Percentiles rank a stretch among this genome's conserved stretches.
phyloP scores from a whole-genome alignment of 768 basidiomycete species.

The Amanita subjunquillea region DNA sequence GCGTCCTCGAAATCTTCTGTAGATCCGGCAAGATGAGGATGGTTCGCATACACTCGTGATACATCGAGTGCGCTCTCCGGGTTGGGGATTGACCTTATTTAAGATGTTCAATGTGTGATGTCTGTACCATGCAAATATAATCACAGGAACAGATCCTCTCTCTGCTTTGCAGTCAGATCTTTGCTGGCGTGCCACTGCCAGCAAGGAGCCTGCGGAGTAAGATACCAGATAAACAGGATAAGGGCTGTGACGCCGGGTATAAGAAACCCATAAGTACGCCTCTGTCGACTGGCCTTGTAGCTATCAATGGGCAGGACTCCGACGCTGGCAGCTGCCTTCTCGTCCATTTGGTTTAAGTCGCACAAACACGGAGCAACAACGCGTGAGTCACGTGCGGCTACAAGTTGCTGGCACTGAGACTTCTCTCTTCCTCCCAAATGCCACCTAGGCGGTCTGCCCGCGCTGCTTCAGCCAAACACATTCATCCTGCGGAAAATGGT shows the following conservation, averaged over 20 bases:
- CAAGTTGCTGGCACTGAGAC: constrained; percentile 6
- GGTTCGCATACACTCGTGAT: constrained; percentile 50
- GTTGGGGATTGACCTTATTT: constrained; percentile 39
- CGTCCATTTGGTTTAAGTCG: neutral
- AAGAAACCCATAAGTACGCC: neutral
- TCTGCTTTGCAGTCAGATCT: constrained; percentile 11
- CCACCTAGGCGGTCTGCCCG: constrained; percentile 44
- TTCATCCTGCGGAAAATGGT: constrained; percentile 20
- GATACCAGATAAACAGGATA: neutral
- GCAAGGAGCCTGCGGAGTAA: neutral
- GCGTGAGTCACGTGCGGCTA: constrained; percentile 28
- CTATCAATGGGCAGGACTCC: neutral
- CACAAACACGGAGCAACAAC: constrained; percentile 23
- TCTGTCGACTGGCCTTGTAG: neutral
- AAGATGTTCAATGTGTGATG: neutral
- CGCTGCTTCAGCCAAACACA: constrained; percentile 34
- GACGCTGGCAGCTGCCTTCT: neutral
- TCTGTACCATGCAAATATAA: neutral
- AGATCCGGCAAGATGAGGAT: constrained; percentile 68
- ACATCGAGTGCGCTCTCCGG: constrained; percentile 45
- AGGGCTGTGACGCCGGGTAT: neutral
- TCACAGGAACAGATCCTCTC: constrained; percentile 18
- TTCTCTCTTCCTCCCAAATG: constrained; percentile 14
- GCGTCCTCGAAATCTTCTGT: constrained; percentile 53
- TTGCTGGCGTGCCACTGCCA: neutral